Percentiles rank a stretch among this genome's conserved stretches.
Evolutionary conservation across 345 rosid genomes (phyloP).

Genomic region (Bruguiera gymnorhiza): DNA sequence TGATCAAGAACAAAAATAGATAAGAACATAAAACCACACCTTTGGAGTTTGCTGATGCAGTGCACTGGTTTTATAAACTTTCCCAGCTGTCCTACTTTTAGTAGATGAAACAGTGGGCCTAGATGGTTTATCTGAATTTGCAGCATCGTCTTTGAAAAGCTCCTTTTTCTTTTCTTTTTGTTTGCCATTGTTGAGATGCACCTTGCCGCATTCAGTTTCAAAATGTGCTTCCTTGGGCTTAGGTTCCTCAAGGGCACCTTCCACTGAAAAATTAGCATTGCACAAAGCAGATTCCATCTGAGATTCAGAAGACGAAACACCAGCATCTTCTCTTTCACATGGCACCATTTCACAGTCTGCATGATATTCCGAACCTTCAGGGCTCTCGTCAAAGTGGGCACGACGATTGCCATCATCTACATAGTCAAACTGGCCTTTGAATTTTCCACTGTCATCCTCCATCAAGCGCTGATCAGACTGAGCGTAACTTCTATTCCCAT

Average conservation of each 20-base stretch:
- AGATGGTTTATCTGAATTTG: conserved; percentile 16
- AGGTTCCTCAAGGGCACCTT: conserved; percentile 19
- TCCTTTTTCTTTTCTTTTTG: conserved; percentile 18
- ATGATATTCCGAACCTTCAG: conserved; percentile 38
- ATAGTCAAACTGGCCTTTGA: conserved; percentile 19
- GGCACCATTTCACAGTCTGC: conserved; percentile 23
- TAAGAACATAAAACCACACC: conserved; percentile 29
- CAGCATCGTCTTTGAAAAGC: conserved; percentile 14
- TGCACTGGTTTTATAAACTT: conserved; percentile 16
- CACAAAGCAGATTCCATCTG: conserved; percentile 23
- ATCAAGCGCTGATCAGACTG: conserved; percentile 27
- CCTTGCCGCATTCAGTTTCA: conserved; percentile 16
- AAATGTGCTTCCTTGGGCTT: conserved; percentile 22
- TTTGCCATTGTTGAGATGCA: conserved; percentile 15
- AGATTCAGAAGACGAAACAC: conserved; percentile 26
- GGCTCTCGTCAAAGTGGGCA: conserved; percentile 45
- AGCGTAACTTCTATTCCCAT: conserved; percentile 25
- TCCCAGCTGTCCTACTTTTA: conserved; percentile 5
- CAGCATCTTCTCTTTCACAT: conserved; percentile 32
- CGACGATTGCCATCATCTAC: conserved; percentile 24
- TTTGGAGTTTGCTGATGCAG: conserved; percentile 19
- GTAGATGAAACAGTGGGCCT: conserved; percentile 15
- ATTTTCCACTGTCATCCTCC: conserved; percentile 26
- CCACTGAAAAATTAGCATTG: conserved; percentile 22
- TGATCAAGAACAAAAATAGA: neutral